Conservation (phyloP, 306 rosid species). For the Betula pendula region DNA sequence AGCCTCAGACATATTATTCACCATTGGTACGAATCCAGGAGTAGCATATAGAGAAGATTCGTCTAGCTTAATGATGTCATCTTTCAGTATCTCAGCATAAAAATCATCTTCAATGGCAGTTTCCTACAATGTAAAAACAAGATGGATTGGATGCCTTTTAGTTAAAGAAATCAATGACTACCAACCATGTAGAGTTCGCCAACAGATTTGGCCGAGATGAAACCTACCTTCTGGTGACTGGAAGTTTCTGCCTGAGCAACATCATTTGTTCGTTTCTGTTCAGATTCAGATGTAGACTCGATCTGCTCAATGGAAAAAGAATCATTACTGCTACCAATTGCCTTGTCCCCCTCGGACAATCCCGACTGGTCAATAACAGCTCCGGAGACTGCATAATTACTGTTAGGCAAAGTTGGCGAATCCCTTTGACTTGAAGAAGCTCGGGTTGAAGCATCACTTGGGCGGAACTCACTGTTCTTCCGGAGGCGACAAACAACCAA, state of each 20-base stretch:
- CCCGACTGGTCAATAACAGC: conserved; percentile 32
- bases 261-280: conserved; percentile 43
- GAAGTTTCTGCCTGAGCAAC: conserved; percentile 42
- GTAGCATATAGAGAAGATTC: conserved; percentile 36
- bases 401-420: conserved; percentile 35
- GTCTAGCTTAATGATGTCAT: conserved; percentile 77
- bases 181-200: neutral
- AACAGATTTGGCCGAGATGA: neutral
- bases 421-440: conserved; percentile 54
- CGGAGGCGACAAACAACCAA: conserved; percentile 87
- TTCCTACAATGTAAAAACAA: conserved; percentile 38
- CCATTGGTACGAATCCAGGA: conserved; percentile 7
- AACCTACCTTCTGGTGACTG: conserved; percentile 43
- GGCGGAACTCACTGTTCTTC: conserved; percentile 64
- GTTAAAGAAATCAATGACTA: neutral
- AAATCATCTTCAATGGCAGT: conserved; percentile 64
- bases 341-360: conserved; percentile 48
- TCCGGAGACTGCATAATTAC: conserved; percentile 46
- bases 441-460: conserved; percentile 44
- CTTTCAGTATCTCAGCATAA: conserved; percentile 75
- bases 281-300: conserved; percentile 62
- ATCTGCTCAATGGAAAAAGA: conserved; percentile 72
- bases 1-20: conserved; percentile 16
- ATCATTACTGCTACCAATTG: conserved; percentile 58
- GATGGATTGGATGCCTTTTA: neutral